Conservation (phyloP, 495 filamentous ascomycete species). For the Podospora sp. region DNA sequence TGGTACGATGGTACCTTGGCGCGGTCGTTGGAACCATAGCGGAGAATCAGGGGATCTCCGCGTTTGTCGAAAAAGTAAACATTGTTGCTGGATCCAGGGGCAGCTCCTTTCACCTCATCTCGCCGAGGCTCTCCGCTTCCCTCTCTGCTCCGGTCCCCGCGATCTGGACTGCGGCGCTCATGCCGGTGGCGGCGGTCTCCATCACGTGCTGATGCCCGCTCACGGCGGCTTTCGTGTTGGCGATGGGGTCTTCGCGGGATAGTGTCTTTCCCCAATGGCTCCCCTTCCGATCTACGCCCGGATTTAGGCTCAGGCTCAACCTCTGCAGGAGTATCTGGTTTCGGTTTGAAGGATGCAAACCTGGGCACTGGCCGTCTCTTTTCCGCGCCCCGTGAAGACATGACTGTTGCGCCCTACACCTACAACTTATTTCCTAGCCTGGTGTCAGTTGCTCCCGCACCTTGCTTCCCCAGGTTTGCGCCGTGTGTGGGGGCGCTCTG, state of each 20-base stretch:
- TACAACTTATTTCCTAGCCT: background rate
- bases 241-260: background rate
- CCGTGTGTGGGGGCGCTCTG: background rate
- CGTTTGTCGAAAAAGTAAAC: conserved; percentile 45
- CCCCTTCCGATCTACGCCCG: background rate
- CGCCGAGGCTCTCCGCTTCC: background rate
- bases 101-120: background rate
- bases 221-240: background rate
- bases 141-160: background rate
- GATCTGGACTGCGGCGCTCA: conserved; percentile 1
- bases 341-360: conserved; percentile 69
- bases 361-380: conserved; percentile 56
- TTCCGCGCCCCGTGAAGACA: conserved; percentile 36
- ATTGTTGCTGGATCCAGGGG: conserved; percentile 18
- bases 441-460: background rate
- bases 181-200: background rate
- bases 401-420: conserved; percentile 9
- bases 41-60: conserved; percentile 48
- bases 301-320: conserved; percentile 6
- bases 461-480: background rate
- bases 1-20: conserved; percentile 44
- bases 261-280: background rate
- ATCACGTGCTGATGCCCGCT: background rate
- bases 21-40: conserved; percentile 47
- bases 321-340: conserved; percentile 36